Base-by-base conservation (phyloP, 164 flowering plant genomes). In the Macadamia tetraphylla region DNA sequence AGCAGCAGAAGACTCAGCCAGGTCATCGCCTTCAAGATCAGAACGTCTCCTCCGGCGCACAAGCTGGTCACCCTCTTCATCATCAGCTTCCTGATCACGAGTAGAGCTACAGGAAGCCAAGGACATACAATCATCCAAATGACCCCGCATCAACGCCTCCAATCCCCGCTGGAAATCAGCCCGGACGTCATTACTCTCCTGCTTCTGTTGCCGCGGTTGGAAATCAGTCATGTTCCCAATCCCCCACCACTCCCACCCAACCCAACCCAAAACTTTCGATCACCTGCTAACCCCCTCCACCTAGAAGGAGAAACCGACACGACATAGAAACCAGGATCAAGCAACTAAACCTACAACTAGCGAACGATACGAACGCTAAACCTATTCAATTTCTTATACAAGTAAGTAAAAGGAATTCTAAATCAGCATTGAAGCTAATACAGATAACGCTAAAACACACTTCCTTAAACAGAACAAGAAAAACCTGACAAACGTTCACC, bases 1-100 rank as follows among this genome's bases (percentile, higher is more conserved):
- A 0, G 93, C 90, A 56, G 89, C 89, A 3, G 94, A 88, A 17
- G 94, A 85, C 74, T 88, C 94, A 0, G 91, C 94, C 67, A 88
- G 73, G 70, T 87, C 89, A 78, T 84, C 91, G n/a, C 87, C 89
- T 58, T 85, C 94, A 30, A 86, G 82, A 75, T 79, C 86, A 0
- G 90, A 85, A 82, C 91, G 76, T 60, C 91, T 65, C 70, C 90
- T 81, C 71, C 89, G 79, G 67, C 88, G 72, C 9, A 83, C 79
- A 60, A 88, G 85, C 75, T 81, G 86, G 18, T 84, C 89, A 12
- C 84, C 85, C 31, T 84, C 92, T n/a, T 84, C 88, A 29, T 82
- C 87, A 60, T 88, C 90, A 15, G 81, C 90, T 53, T 83, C 90
- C 0, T 76, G 70, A 15, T 69, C 82, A 1, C 81, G 79, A 0